A percentile compares a stretch with the other conserved stretches of the same genome.
Conservation (phyloP, 257 asterid genomes). For the Marsdenia floribunda region DNA sequence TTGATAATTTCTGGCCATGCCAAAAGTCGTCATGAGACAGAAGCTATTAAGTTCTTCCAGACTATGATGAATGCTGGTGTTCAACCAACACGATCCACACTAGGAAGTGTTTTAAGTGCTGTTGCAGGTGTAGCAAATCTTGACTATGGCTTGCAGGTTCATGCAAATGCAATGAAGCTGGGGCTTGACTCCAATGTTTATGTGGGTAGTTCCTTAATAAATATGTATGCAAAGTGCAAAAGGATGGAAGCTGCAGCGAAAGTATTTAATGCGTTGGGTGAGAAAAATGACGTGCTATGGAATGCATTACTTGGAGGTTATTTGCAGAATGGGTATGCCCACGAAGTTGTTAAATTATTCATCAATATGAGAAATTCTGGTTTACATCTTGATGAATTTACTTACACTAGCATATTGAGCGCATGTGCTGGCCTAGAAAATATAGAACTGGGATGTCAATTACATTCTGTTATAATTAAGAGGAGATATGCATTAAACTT, state of each 20-base stretch:
- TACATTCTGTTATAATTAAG: slow-evolving; percentile 65
- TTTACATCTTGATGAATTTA: slow-evolving; percentile 64
- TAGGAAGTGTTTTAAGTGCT: slow-evolving; percentile 82
- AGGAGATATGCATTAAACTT: slow-evolving; percentile 48
- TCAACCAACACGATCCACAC: slow-evolving; percentile 72
- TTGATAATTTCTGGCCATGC: slow-evolving; percentile 83
- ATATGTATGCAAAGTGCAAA: slow-evolving; percentile 82
- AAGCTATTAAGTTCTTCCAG: slow-evolving; percentile 50
- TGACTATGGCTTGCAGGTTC: slow-evolving; percentile 71
- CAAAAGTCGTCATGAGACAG: slow-evolving; percentile 56
- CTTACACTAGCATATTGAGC: slow-evolving; percentile 83
- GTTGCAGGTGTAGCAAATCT: slow-evolving; percentile 47
- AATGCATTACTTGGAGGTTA: slow-evolving; percentile 80
- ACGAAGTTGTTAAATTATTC: slow-evolving; percentile 54
- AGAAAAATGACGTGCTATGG: slow-evolving; percentile 74
- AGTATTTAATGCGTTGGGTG: slow-evolving; percentile 50
- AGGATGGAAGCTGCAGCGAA: slow-evolving; percentile 59
- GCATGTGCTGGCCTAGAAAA: slow-evolving; percentile 65
- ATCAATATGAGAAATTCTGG: slow-evolving; percentile 42
- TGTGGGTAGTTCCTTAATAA: slow-evolving; percentile 81
- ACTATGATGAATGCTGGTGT: slow-evolving; percentile 52
- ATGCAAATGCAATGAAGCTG: slow-evolving; percentile 64
- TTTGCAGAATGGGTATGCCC: slow-evolving; percentile 64
- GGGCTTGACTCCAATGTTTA: slow-evolving; percentile 75
- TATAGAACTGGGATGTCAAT: slow-evolving; percentile 49